Evolutionary conservation across 2,329 filamentous ascomycete species (phyloP).

Genomic region (Dactylella cylindrospora): DNA sequence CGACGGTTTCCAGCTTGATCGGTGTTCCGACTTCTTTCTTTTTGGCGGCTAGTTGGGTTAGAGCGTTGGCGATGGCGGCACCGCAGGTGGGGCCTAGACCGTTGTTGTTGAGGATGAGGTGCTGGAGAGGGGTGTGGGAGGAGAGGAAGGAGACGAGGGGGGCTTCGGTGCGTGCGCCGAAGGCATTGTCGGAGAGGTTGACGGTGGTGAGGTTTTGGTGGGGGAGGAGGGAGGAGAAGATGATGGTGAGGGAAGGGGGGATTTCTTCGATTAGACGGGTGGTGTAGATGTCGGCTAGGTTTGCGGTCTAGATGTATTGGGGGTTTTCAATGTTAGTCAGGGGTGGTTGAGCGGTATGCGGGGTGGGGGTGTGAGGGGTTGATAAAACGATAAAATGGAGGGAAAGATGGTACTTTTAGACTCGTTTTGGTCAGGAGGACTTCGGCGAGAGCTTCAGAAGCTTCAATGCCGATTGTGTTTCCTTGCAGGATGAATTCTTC

Average conservation of each 20-base stretch:
- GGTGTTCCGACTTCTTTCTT: conserved; percentile 70
- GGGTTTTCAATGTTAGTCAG: conserved; percentile 9
- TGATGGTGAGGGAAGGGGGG: conserved; percentile 78
- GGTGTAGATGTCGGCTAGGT: conserved; percentile 97
- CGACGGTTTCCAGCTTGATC: conserved; percentile 84
- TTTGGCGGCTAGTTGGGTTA: conserved; percentile 77
- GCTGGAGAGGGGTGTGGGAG: conserved; percentile 82
- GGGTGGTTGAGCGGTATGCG: background rate
- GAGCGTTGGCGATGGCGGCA: conserved; percentile 81
- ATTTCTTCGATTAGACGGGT: conserved; percentile 91
- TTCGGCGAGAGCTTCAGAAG: conserved; percentile 80
- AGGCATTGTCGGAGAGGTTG: conserved; percentile 97
- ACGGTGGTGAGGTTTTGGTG: conserved; percentile 84
- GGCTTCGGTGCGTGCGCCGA: conserved; percentile 90
- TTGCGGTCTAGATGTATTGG: conserved; percentile 63
- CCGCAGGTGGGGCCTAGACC: conserved; percentile 90
- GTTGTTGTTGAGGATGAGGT: conserved; percentile 97
- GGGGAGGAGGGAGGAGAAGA: conserved; percentile 83
- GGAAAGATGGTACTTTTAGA: conserved; percentile 65
- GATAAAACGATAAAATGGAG: too few species aligned
- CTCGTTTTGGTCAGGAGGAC: conserved; percentile 81
- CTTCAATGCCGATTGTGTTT: conserved; percentile 88
- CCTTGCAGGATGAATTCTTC: conserved; percentile 85
- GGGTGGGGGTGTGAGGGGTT: background rate
- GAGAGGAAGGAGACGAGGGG: conserved; percentile 90